Percentiles rank a stretch among this genome's conserved stretches.
Conservation (phyloP, 805 yeast species). For the Yarrowia sp. region DNA sequence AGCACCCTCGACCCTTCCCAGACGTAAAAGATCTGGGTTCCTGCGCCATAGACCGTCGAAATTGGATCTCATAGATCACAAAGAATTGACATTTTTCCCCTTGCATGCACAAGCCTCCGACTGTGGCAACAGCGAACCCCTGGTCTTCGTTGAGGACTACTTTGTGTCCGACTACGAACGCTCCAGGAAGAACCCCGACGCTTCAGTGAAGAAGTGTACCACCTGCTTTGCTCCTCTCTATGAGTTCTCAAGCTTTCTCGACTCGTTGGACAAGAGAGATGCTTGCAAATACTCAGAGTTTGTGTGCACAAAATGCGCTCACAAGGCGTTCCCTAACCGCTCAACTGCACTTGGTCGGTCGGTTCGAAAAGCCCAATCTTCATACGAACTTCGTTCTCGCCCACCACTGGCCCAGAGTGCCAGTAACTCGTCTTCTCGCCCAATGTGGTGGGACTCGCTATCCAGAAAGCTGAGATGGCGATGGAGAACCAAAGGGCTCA, state of each 20-base stretch:
- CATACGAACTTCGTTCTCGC: constrained; percentile 1
- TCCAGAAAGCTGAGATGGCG: constrained; percentile 47
- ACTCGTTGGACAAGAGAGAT: neutral
- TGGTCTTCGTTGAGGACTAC: constrained; percentile 35
- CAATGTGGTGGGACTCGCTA: constrained; percentile 33
- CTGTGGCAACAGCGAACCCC: constrained; percentile 27
- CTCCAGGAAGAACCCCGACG: neutral
- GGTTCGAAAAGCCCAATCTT: constrained; percentile 10
- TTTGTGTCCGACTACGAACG: constrained; percentile 27
- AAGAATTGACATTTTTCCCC: constrained; percentile 41
- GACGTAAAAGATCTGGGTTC: constrained; percentile 24
- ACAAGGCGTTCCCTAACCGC: neutral
- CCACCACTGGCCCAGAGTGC: neutral
- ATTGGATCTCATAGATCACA: constrained; percentile 42
- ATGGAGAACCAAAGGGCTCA: constrained; percentile 48
- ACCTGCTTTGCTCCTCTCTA: neutral
- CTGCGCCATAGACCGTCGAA: constrained; percentile 34
- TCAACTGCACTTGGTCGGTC: neutral
- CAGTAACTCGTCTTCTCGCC: neutral
- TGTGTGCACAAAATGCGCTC: constrained; percentile 7
- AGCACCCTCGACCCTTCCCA: constrained; percentile 13
- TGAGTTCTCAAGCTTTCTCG: constrained; percentile 16
- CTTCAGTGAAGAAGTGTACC: constrained; percentile 1
- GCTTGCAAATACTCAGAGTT: constrained; percentile 7
- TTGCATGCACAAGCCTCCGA: constrained; percentile 26